Evolutionary conservation across 2,329 filamentous ascomycete species (phyloP).

Genomic region (Lasiodiplodia hormozganensis): DNA sequence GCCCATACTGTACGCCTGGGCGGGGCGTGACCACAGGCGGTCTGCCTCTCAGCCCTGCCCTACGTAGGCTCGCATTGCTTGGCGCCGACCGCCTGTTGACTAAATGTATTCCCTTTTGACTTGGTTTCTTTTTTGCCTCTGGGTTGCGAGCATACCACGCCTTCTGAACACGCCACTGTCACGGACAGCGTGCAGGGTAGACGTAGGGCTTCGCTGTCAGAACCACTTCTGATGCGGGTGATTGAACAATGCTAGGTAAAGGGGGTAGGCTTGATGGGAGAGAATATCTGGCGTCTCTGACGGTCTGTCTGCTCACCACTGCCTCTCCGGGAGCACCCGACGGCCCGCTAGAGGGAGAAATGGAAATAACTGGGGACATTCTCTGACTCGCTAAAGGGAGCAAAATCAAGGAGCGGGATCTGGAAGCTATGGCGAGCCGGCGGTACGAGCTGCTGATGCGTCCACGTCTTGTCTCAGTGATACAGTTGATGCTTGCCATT

Average conservation of each 20-base stretch:
- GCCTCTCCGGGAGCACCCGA: slow-evolving; percentile 6
- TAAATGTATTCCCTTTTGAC: neutral
- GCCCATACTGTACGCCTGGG: too few species aligned
- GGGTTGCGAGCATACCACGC: neutral
- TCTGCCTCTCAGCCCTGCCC: slow-evolving; percentile 16
- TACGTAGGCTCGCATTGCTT: neutral
- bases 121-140: neutral
- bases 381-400: slow-evolving; percentile 10
- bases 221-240: neutral
- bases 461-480: neutral
- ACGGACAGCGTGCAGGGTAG: neutral
- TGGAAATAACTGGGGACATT: slow-evolving; percentile 15
- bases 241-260: neutral
- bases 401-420: neutral
- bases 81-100: neutral
- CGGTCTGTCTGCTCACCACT: neutral
- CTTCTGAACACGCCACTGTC: slow-evolving; percentile 16
- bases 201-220: neutral
- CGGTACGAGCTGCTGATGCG: neutral
- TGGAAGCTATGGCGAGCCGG: neutral
- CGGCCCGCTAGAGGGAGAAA: slow-evolving; percentile 2
- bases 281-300: neutral
- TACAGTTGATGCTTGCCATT: neutral
- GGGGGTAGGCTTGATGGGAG: neutral
- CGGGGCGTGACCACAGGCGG: neutral